Percentiles rank a stretch among this genome's conserved stretches.
phyloP scores from a whole-genome alignment of 2,329 filamentous ascomycete species.

The Trichoderma sp. region DNA sequence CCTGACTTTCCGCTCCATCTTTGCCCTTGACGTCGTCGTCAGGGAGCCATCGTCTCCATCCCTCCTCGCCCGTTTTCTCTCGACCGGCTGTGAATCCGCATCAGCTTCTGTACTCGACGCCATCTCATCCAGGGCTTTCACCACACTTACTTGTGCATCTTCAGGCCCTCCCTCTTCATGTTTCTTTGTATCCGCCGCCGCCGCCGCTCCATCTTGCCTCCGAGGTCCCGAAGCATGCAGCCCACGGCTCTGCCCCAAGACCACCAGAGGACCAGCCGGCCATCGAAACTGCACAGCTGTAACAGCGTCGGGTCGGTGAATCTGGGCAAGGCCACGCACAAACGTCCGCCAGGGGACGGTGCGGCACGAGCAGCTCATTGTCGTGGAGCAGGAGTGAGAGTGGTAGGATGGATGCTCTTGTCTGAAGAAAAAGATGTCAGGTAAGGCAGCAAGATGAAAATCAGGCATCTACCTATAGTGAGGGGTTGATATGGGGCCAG shows the following conservation, averaged over 20 bases:
- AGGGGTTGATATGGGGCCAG: constrained; percentile 1
- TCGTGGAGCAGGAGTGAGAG: background rate
- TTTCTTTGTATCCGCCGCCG: background rate
- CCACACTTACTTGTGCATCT: background rate
- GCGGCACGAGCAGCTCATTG: constrained; percentile 50
- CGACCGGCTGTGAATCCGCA: background rate
- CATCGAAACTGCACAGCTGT: background rate
- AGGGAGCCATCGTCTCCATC: background rate
- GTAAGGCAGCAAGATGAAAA: constrained; percentile 10
- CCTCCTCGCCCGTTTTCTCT: background rate
- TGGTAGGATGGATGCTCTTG: background rate
- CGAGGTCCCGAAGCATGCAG: constrained; percentile 25
- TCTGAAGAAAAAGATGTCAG: background rate
- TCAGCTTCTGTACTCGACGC: background rate
- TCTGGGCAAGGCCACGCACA: constrained; percentile 43
- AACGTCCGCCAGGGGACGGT: constrained; percentile 46
- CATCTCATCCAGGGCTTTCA: background rate
- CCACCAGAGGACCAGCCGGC: background rate
- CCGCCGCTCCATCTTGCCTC: constrained; percentile 22
- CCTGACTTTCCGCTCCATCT: background rate
- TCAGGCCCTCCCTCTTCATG: constrained; percentile 20
- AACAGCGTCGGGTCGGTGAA: constrained; percentile 33
- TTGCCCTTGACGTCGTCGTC: background rate
- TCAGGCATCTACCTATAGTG: background rate
- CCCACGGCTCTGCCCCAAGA: constrained; percentile 25